Conservation (phyloP, 768 basidiomycete species). For the Phylloporus arenicola region DNA sequence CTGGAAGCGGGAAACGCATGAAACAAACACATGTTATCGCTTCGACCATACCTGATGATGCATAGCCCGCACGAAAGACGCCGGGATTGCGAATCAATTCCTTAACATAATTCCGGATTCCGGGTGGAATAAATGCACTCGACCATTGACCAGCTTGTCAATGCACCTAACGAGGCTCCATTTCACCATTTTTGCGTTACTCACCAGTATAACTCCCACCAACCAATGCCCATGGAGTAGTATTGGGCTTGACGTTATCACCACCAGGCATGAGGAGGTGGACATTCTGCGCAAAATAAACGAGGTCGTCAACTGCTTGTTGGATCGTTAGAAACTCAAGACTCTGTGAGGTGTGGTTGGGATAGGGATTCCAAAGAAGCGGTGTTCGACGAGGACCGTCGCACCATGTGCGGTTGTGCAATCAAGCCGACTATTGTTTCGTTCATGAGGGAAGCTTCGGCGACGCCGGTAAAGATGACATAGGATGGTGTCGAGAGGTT, state of each 20-base stretch:
- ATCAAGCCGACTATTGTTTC: conserved; percentile 56
- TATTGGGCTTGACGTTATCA: conserved; percentile 50
- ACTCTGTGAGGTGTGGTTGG: conserved; percentile 55
- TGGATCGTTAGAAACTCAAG: conserved; percentile 60
- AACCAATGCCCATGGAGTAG: conserved; percentile 38
- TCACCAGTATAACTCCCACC: conserved; percentile 41
- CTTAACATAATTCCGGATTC: background rate
- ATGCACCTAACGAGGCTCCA: conserved; percentile 25
- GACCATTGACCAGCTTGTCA: conserved; percentile 64
- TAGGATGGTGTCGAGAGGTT: background rate
- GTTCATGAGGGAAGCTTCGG: conserved; percentile 67
- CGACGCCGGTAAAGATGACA: conserved; percentile 21
- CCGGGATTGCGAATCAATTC: conserved; percentile 29
- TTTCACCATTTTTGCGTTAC: background rate
- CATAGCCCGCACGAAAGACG: conserved; percentile 39
- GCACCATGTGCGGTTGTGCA: conserved; percentile 63
- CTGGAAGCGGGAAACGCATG: background rate
- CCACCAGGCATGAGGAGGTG: conserved; percentile 64
- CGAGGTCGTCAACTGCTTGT: conserved; percentile 70
- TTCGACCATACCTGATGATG: conserved; percentile 45
- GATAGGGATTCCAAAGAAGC: conserved; percentile 73
- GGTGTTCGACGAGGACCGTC: conserved; percentile 61
- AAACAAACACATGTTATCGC: conserved; percentile 34
- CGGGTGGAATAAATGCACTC: conserved; percentile 38
- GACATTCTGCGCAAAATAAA: conserved; percentile 63